Conservation (phyloP, 2,329 filamentous ascomycete genomes). For the Aureobasidium leucospermi region DNA sequence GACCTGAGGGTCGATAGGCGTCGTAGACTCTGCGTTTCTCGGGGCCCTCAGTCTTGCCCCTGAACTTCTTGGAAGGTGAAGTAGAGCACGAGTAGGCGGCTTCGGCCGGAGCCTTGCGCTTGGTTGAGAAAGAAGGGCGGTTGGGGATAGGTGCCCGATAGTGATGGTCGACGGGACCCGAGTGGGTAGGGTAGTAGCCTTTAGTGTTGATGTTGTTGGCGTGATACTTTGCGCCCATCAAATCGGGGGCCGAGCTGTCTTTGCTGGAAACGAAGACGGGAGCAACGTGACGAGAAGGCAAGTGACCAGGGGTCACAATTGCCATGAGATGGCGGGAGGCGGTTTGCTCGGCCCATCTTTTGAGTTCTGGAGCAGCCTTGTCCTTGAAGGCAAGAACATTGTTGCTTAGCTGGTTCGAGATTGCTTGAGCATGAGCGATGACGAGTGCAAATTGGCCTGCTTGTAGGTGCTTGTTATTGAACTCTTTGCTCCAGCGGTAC, state of each 20-base stretch:
- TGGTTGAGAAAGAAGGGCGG: neutral
- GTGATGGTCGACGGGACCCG: neutral
- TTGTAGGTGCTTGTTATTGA: neutral
- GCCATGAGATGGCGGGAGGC: neutral
- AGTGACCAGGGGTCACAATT: neutral
- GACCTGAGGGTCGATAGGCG: neutral
- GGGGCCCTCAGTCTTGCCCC: neutral
- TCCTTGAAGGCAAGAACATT: neutral
- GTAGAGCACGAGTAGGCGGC: too few species aligned
- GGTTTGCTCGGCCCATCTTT: neutral
- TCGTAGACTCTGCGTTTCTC: neutral
- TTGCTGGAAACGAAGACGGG: too few species aligned
- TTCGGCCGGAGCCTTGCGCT: neutral
- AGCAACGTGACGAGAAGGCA: neutral
- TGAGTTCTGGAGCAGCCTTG: neutral
- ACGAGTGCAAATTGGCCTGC: neutral
- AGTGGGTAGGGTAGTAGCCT: neutral
- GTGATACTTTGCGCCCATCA: neutral
- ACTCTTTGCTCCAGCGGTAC: neutral
- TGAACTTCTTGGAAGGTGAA: neutral
- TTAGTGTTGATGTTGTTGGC: neutral
- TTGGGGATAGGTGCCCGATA: neutral
- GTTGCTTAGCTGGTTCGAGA: slow-evolving; percentile 1
- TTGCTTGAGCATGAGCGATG: slow-evolving; percentile 1
- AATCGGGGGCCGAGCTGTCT: too few species aligned